These are phyloP conservation scores for Fagus sylvatica DNA, from an alignment of 306 rosid species.

Conservation along the genomic window DNA sequence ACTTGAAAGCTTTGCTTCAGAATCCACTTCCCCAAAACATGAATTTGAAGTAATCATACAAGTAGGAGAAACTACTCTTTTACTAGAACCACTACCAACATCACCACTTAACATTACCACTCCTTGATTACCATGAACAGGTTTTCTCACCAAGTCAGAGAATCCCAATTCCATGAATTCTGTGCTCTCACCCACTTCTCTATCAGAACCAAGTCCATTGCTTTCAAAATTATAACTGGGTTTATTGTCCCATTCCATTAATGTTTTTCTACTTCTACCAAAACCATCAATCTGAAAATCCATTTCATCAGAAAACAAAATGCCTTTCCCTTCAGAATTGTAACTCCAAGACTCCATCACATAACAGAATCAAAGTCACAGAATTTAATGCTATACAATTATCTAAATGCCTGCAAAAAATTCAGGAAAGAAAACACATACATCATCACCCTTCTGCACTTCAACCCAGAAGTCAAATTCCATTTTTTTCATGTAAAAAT, in stretches of 20 bases:
- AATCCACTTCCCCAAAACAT: conserved; percentile 52
- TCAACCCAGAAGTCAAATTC: conserved; percentile 16
- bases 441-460: conserved; percentile 11
- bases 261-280: conserved; percentile 43
- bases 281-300: conserved; percentile 61
- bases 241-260: conserved; percentile 58
- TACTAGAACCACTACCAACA: conserved; percentile 41
- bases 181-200: conserved; percentile 46
- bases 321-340: conserved; percentile 55
- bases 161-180: conserved; percentile 58
- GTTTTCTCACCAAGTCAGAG: conserved; percentile 46
- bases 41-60: conserved; percentile 54
- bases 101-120: conserved; percentile 47
- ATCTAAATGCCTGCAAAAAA: conserved; percentile 39
- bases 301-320: conserved; percentile 58
- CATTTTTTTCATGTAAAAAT: not conserved
- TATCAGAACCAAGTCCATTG: conserved; percentile 43
- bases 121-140: conserved; percentile 38
- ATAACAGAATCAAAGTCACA: conserved; percentile 26
- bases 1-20: conserved; percentile 45
- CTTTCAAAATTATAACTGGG: conserved; percentile 37
- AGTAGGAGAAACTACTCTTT: conserved; percentile 46
- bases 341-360: conserved; percentile 78
- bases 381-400: conserved; percentile 14
- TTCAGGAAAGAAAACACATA: conserved; percentile 10